Evolutionary conservation across 352 stramenopile species (phyloP).

Genomic region (Globisporangium solare): DNA sequence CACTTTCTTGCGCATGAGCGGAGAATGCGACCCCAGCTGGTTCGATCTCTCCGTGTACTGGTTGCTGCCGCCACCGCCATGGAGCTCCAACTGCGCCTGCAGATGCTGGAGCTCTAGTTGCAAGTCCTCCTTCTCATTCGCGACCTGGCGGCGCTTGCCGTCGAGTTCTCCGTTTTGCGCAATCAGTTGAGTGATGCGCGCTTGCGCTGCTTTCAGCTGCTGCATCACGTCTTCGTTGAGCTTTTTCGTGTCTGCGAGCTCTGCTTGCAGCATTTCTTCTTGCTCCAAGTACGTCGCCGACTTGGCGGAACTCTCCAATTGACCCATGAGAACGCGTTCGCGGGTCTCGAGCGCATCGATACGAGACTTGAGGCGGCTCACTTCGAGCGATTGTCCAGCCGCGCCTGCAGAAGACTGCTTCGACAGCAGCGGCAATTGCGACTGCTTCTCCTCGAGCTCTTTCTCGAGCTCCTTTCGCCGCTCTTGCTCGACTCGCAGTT

Average conservation of each 20-base stretch:
- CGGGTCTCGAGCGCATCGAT: constrained; percentile 67
- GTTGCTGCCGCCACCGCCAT: constrained; percentile 11
- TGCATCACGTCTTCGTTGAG: constrained; percentile 47
- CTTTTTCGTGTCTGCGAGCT: constrained; percentile 29
- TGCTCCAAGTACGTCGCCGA: constrained; percentile 22
- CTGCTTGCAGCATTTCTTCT: constrained; percentile 18
- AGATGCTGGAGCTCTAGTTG: constrained; percentile 57
- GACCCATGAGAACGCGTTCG: constrained; percentile 55
- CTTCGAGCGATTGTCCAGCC: constrained; percentile 24
- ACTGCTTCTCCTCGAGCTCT: constrained; percentile 51
- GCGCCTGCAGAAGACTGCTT: constrained; percentile 13
- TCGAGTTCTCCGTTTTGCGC: constrained; percentile 39
- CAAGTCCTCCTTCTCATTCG: constrained; percentile 45
- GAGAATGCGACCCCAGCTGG: constrained; percentile 14
- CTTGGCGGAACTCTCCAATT: constrained; percentile 37
- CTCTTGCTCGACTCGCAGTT: constrained; percentile 48
- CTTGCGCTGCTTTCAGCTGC: constrained; percentile 42
- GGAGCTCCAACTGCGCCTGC: constrained; percentile 26
- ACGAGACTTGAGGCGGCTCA: constrained; percentile 39
- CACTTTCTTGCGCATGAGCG: constrained; percentile 59
- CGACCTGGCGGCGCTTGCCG: constrained; percentile 34
- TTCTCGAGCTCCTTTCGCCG: constrained; percentile 54
- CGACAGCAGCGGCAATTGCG: constrained; percentile 21
- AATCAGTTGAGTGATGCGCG: constrained; percentile 36
- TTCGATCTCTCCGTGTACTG: constrained; percentile 15